Base-by-base conservation (phyloP, 2,329 filamentous ascomycete species). In the Chaetomium strumarium region DNA sequence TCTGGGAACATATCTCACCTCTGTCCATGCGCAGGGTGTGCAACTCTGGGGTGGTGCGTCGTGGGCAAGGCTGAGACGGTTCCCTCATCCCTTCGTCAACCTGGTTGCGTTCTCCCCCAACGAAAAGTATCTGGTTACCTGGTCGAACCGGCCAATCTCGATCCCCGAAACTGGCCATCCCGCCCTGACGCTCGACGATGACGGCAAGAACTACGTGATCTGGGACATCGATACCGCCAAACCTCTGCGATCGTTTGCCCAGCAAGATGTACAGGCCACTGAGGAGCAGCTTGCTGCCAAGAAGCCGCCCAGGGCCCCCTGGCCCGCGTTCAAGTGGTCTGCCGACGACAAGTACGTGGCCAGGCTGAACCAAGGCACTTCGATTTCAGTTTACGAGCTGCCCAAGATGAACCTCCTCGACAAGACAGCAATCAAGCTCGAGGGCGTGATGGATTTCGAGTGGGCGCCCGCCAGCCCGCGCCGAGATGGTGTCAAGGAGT, bases 271-370 rank as follows among this genome's bases (percentile, higher is more conserved):
- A 45, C 72, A 70, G 46, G 84, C 84, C 51, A 77, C 76, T 36
- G 81, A 84, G 36, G 82, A 81, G 56, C 76, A 82, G 55, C 80
- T 81, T 30, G 34, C 13, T 3, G 74, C 81, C 59, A 95, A 95
- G 78, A 71, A 72, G 40, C 72, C 73, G 12, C 89, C 90, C 71
- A 96, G 96, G 80, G 84, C 95, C 63, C 88, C 93, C 67, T 99
- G 93, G 93, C 93, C 93, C 20, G 91, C 92, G 2, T 99, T 99
- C 83, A 99, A 99, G 76, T 99, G 93, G 93, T 97, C 93, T 30
- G 78, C 93, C 3, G 93, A 99, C 67, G 90, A 96, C 73, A 93
- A 95, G 71, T 99, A 96, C 69, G 91, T 97, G 57, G 93, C 93
- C 19, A 85, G 93, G 58, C 84, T 97, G 76, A 90, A 84, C 57